Evolutionary conservation across 1,284 basidiomycete species (phyloP).

Genomic region (Boletus mariae): DNA sequence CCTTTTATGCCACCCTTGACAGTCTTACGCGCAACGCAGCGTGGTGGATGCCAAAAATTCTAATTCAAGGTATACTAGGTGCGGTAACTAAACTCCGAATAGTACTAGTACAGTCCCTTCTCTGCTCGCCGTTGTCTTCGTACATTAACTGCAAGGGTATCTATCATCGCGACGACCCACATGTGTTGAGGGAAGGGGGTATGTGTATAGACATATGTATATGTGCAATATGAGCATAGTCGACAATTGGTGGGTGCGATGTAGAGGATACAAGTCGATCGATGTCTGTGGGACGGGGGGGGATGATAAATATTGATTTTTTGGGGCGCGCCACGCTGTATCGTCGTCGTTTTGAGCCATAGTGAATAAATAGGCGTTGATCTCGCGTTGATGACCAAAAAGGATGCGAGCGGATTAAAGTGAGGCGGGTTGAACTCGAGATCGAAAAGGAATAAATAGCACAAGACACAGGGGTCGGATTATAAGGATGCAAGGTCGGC

Average conservation of each 20-base stretch:
- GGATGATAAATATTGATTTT: conserved; percentile 31
- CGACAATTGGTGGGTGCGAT: conserved; percentile 24
- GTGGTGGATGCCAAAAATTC: conserved; percentile 29
- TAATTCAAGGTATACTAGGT: conserved; percentile 37
- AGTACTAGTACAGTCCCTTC: conserved; percentile 35
- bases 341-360: conserved; percentile 29
- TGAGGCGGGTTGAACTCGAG: conserved; percentile 18
- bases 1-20: conserved; percentile 18
- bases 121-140: conserved; percentile 27
- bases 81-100: conserved; percentile 30
- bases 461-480: conserved; percentile 14
- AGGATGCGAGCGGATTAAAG: conserved; percentile 3
- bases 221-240: conserved; percentile 33
- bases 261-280: conserved; percentile 32
- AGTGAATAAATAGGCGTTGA: conserved; percentile 30
- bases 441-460: conserved; percentile 31
- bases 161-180: conserved; percentile 34
- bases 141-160: conserved; percentile 30
- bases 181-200: conserved; percentile 16
- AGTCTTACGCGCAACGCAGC: conserved; percentile 2
- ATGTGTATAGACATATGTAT: conserved; percentile 21
- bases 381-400: conserved; percentile 16
- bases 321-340: conserved; percentile 13
- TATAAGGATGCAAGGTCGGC: conserved; percentile 21
- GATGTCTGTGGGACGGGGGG: conserved; percentile 9